phyloP scores from a whole-genome alignment of 805 yeast species.

The Candida maris region DNA sequence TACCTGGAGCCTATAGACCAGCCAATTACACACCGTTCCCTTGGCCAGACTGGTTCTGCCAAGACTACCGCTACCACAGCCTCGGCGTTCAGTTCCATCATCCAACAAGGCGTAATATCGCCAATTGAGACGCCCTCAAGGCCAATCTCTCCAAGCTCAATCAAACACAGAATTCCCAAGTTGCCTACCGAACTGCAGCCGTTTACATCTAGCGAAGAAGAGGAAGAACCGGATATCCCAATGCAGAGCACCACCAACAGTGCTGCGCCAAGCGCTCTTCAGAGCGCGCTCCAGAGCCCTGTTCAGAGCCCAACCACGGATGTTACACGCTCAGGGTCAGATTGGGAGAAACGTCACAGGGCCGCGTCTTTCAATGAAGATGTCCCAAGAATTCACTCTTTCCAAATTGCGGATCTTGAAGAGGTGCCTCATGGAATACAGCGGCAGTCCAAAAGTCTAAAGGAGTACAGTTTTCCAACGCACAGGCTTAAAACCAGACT shows the following conservation, averaged over 20 bases:
- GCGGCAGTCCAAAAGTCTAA: slow-evolving; percentile 74
- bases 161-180: slow-evolving; percentile 34
- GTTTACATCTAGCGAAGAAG: slow-evolving; percentile 48
- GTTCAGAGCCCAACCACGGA: neutral
- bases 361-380: slow-evolving; percentile 30
- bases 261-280: slow-evolving; percentile 4
- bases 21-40: slow-evolving; percentile 55
- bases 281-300: slow-evolving; percentile 1
- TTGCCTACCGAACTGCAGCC: slow-evolving; percentile 58
- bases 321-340: neutral
- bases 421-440: slow-evolving; percentile 94
- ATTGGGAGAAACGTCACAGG: slow-evolving; percentile 17
- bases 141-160: slow-evolving; percentile 26
- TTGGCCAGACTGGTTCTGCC: slow-evolving; percentile 2
- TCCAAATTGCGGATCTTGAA: slow-evolving; percentile 87
- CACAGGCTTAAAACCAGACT: slow-evolving; percentile 75
- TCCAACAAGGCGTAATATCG: slow-evolving; percentile 8
- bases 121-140: slow-evolving; percentile 33
- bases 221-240: slow-evolving; percentile 26
- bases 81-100: slow-evolving; percentile 1
- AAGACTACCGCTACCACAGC: slow-evolving; percentile 1
- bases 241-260: slow-evolving; percentile 6
- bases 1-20: slow-evolving; percentile 68
- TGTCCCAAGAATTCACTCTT: slow-evolving; percentile 43
- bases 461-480: slow-evolving; percentile 76